Evolutionary conservation across 2,329 filamentous ascomycete genomes (phyloP).

Genomic region (Seiridium cupressi): DNA sequence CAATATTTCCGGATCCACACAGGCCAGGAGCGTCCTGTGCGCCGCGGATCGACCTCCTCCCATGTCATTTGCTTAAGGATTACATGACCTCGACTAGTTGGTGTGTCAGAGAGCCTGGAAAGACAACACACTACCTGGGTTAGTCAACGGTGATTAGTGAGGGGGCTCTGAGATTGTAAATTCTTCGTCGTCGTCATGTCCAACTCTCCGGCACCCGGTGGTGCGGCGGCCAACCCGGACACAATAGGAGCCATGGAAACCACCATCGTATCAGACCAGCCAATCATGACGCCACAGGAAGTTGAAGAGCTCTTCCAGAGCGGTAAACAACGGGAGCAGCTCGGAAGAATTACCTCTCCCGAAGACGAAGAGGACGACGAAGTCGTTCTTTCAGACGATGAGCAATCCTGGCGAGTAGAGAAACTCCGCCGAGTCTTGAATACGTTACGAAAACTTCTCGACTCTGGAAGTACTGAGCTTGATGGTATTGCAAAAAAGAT

Average conservation of each 20-base stretch:
- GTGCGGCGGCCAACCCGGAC: neutral
- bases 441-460: constrained; percentile 38
- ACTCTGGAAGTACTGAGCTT: constrained; percentile 37
- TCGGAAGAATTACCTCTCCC: constrained; percentile 16
- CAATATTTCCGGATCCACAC: too few relatives aligned
- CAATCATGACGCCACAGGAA: constrained; percentile 33
- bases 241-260: neutral
- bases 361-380: constrained; percentile 24
- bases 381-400: constrained; percentile 9
- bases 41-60: too few relatives aligned
- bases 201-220: neutral
- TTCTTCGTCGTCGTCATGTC: neutral
- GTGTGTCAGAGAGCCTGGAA: too few relatives aligned
- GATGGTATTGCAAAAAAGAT: constrained; percentile 49
- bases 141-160: too few relatives aligned
- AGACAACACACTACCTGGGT: too few relatives aligned
- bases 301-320: constrained; percentile 34
- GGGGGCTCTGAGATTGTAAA: neutral
- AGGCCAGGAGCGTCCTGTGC: too few relatives aligned
- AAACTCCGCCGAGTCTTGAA: constrained; percentile 36
- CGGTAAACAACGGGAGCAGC: constrained; percentile 21
- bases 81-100: too few relatives aligned
- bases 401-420: constrained; percentile 15
- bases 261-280: neutral
- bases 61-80: too few relatives aligned